Percentiles rank a stretch among this genome's conserved stretches.
Conservation (phyloP, 495 filamentous ascomycete species). For the Cladorrhinum samala region DNA sequence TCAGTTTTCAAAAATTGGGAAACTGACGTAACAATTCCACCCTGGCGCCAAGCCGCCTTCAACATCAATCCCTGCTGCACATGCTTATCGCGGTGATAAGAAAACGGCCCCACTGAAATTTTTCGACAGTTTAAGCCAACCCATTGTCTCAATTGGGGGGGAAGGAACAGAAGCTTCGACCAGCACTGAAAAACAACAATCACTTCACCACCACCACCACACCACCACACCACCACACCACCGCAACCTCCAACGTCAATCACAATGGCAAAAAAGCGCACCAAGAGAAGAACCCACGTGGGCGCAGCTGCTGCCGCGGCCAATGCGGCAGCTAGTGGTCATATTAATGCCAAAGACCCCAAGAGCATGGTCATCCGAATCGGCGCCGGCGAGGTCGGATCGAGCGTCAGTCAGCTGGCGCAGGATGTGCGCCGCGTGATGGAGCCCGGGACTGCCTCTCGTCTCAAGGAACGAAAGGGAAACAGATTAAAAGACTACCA, state of each 20-base stretch:
- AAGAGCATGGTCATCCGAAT: conserved; percentile 99
- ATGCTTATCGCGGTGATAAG: conserved; percentile 23
- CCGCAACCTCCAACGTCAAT: conserved; percentile 10
- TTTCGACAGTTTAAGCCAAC: conserved; percentile 11
- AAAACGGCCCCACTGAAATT: conserved; percentile 26
- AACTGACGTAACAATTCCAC: not conserved
- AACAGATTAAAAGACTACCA: conserved; percentile 92
- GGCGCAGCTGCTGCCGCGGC: conserved; percentile 55
- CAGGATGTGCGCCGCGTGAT: conserved; percentile 89
- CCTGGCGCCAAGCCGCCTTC: not conserved
- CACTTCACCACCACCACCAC: conserved; percentile 8
- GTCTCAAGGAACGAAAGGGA: conserved; percentile 79
- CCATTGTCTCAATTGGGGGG: conserved; percentile 4
- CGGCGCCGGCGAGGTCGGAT: conserved; percentile 87
- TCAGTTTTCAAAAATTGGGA: not conserved
- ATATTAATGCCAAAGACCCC: conserved; percentile 54
- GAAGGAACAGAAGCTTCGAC: conserved; percentile 2
- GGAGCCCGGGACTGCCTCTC: conserved; percentile 87
- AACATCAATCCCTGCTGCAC: conserved; percentile 2
- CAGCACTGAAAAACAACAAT: not conserved
- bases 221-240: conserved; percentile 7
- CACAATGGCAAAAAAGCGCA: conserved; percentile 71
- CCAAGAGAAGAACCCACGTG: conserved; percentile 85
- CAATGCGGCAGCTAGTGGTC: conserved; percentile 29
- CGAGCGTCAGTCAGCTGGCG: conserved; percentile 85